A percentile compares a stretch with the other conserved stretches of the same genome.
phyloP scores from a whole-genome alignment of 1,139 yeast genomes.

The Hansenula lynferdii region DNA sequence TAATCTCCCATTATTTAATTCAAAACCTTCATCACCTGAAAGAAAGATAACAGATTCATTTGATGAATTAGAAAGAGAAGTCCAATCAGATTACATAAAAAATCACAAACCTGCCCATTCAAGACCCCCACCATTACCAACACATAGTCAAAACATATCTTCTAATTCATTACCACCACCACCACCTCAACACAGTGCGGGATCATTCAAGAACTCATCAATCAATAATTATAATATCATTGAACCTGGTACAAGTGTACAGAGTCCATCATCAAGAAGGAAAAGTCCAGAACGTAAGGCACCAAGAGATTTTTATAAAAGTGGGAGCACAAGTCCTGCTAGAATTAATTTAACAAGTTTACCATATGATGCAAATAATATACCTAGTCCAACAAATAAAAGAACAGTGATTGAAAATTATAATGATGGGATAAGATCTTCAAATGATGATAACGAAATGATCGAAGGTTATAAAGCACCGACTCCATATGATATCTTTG shows the following conservation, averaged over 20 bases:
- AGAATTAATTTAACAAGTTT: conserved; percentile 12
- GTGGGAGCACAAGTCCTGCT: conserved; percentile 13
- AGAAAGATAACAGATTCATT: conserved; percentile 19
- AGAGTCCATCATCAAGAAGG: conserved; percentile 18
- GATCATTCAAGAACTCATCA: conserved; percentile 4
- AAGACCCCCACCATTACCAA: conserved; percentile 22
- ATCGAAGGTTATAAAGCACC: conserved; percentile 14
- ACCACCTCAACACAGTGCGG: conserved; percentile 6
- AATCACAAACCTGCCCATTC: conserved; percentile 5
- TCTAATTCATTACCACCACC: conserved; percentile 13
- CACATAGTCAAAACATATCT: conserved; percentile 14
- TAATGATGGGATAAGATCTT: conserved; percentile 5
- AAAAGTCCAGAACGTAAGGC: conserved; percentile 21
- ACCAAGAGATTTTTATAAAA: conserved; percentile 12
- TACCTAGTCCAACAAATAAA: conserved; percentile 6
- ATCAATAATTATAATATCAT: conserved; percentile 9
- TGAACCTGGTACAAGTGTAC: conserved; percentile 11
- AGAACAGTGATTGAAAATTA: conserved; percentile 5
- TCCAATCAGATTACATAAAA: conserved; percentile 24
- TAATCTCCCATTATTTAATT: conserved; percentile 5
- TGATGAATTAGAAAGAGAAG: conserved; percentile 28
- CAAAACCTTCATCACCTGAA: conserved; percentile 1
- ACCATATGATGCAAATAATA: conserved; percentile 18
- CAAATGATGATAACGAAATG: conserved; percentile 9
- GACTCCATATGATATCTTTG: conserved; percentile 17